These are phyloP conservation scores for Alternaria brassicicola DNA, from an alignment of 2,329 filamentous ascomycete species.

Conservation along the genomic window DNA sequence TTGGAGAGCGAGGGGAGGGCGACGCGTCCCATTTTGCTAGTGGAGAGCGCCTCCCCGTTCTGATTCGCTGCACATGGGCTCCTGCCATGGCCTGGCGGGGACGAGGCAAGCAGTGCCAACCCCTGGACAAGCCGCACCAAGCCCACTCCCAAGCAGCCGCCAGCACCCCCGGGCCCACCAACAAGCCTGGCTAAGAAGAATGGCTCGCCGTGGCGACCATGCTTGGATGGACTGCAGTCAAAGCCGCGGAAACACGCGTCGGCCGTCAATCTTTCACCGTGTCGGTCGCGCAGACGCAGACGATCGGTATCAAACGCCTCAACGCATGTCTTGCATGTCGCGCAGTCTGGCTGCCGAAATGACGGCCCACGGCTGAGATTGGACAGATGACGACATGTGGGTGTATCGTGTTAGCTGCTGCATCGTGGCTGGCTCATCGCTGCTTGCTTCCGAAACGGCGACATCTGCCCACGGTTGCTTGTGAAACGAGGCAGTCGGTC, in stretches of 20 bases:
- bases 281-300: background rate
- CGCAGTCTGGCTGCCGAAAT: background rate
- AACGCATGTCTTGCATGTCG: background rate
- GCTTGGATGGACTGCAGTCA: conserved; percentile 17
- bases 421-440: background rate
- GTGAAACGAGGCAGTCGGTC: conserved; percentile 2
- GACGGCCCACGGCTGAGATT: conserved; percentile 2
- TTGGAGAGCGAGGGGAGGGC: conserved; percentile 11
- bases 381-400: background rate
- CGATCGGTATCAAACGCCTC: conserved; percentile 15
- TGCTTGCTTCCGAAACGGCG: background rate
- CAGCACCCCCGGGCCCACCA: background rate
- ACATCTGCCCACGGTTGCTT: background rate
- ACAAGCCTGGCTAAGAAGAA: conserved; percentile 7
- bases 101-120: conserved; percentile 9
- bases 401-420: background rate
- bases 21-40: conserved; percentile 14
- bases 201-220: conserved; percentile 14
- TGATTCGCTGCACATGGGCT: conserved; percentile 4
- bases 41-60: background rate
- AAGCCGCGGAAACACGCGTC: conserved; percentile 19
- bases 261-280: conserved; percentile 5
- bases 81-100: background rate
- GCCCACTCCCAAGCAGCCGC: background rate
- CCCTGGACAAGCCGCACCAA: conserved; percentile 20